Percentiles rank a stretch among this genome's conserved stretches.
These are phyloP conservation scores for Thymus mandschuricus DNA, from an alignment of 257 asterid genomes.

Conservation along the genomic window DNA sequence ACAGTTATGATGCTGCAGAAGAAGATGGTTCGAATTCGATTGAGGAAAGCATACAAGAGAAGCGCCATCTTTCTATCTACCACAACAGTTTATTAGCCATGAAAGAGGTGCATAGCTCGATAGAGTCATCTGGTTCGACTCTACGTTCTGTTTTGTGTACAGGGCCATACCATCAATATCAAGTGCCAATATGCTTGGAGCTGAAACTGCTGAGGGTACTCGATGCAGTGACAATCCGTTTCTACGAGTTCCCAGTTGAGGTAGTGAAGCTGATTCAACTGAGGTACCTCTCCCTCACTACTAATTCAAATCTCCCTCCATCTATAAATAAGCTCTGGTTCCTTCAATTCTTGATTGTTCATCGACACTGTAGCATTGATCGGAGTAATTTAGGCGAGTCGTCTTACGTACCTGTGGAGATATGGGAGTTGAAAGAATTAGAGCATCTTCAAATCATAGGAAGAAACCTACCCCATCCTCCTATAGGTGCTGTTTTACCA, in stretches of 20 bases:
- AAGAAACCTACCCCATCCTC: constrained; percentile 4
- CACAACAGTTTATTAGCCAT: too few species aligned
- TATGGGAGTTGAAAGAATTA: too few species aligned
- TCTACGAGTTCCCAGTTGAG: constrained; percentile 7
- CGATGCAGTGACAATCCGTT: background rate
- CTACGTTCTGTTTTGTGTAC: background rate
- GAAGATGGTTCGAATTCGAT: too few species aligned
- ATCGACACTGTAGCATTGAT: too few species aligned
- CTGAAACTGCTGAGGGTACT: constrained; percentile 6
- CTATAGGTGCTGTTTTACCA: background rate
- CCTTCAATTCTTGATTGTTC: too few species aligned
- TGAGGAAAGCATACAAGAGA: too few species aligned
- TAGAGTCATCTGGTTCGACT: too few species aligned
- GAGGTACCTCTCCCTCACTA: background rate
- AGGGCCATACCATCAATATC: background rate
- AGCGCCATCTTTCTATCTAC: too few species aligned
- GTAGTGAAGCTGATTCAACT: background rate
- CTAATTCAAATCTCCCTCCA: constrained; percentile 2
- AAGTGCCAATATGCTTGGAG: background rate
- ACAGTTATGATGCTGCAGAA: too few species aligned
- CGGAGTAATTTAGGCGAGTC: too few species aligned
- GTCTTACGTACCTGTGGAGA: too few species aligned
- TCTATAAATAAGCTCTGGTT: background rate
- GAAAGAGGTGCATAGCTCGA: too few species aligned
- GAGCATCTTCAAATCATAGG: background rate